phyloP scores from a whole-genome alignment of 2,329 filamentous ascomycete genomes.

The Trichoderma sp. region DNA sequence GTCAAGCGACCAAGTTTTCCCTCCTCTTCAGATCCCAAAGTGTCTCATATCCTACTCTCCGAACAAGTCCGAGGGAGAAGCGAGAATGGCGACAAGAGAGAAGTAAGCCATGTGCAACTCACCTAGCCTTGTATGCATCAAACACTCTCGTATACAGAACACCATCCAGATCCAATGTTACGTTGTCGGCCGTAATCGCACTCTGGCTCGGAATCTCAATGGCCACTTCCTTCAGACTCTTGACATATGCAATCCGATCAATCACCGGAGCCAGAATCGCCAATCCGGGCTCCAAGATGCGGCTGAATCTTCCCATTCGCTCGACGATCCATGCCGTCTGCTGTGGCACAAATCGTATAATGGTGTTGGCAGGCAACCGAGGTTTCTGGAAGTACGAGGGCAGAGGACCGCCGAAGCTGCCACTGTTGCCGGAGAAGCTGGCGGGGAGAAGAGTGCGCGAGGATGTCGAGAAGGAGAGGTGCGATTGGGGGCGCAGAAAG shows the following conservation, averaged over 20 bases:
- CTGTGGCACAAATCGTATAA: slow-evolving; percentile 97
- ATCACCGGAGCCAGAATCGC: slow-evolving; percentile 87
- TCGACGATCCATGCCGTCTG: slow-evolving; percentile 99
- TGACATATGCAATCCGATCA: slow-evolving; percentile 96
- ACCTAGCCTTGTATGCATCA: slow-evolving; percentile 97
- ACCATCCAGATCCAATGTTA: slow-evolving; percentile 93
- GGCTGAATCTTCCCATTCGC: slow-evolving; percentile 97
- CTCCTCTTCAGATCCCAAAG: background rate
- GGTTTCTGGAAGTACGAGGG: slow-evolving; percentile 79
- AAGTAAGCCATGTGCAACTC: slow-evolving; percentile 33
- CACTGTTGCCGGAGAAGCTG: slow-evolving; percentile 33
- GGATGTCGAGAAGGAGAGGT: slow-evolving; percentile 37
- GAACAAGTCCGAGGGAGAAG: background rate
- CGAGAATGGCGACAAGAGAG: background rate
- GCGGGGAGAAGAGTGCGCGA: slow-evolving; percentile 38
- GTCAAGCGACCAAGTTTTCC: background rate
- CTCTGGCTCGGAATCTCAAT: slow-evolving; percentile 97
- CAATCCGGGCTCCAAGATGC: slow-evolving; percentile 88
- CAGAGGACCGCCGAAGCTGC: slow-evolving; percentile 38
- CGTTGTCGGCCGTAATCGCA: slow-evolving; percentile 97
- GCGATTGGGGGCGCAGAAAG: slow-evolving; percentile 23
- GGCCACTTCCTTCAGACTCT: slow-evolving; percentile 92
- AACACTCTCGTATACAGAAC: slow-evolving; percentile 95
- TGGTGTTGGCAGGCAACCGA: slow-evolving; percentile 84
- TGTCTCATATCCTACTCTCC: background rate